Evolutionary conservation across 495 filamentous ascomycete species (phyloP), one percentile per base, ranked within the genome.

Genomic region (Collariella sp.): DNA sequence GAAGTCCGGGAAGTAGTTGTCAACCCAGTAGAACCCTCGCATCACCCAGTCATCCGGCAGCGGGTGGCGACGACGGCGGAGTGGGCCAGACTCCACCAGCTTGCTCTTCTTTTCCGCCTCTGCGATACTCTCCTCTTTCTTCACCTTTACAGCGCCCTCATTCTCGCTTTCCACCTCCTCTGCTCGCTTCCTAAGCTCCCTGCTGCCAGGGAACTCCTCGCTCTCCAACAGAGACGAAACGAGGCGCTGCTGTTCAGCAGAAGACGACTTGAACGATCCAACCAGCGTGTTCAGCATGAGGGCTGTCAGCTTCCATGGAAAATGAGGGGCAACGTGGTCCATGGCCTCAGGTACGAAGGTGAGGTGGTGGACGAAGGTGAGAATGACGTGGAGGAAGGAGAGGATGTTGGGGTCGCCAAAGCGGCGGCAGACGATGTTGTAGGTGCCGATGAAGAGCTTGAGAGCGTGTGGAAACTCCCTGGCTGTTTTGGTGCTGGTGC

Each of bases 41-140:
- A 95, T 81, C 0, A 83, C 73, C 54, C 82, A 96, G 57, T 98
- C 93, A 57, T 96, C 93, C 0, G 88, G 83, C 0, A 96, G 65
- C 5, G 88, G 88, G n/a, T 71, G n/a, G 38, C 26, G 16, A 22
- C 7, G 11, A 19, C 20, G 15, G 49, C 16, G 7, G 7, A 5
- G 15, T 23, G 16, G 50, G 42, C 50, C 33, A 38, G 3, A 26
- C 18, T 35, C 22, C 7, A 49, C 46, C 43, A 13, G 9, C 26
- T 31, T 31, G 26, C 5, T 31, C 5, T 31, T 31, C 26, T 62
- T 62, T 19, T 72, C 63, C 61, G 42, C 82, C 78, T 74, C 47
- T n/a, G n/a, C n/a, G n/a, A n/a, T n/a, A n/a, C 26, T 23, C 9
- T 36, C 36, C 22, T 50, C 7, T 24, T 43, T 42, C n/a, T 9